A percentile compares a stretch with the other conserved stretches of the same genome.
phyloP scores from a whole-genome alignment of 305 asterid species.

The Striga hermonthica region DNA sequence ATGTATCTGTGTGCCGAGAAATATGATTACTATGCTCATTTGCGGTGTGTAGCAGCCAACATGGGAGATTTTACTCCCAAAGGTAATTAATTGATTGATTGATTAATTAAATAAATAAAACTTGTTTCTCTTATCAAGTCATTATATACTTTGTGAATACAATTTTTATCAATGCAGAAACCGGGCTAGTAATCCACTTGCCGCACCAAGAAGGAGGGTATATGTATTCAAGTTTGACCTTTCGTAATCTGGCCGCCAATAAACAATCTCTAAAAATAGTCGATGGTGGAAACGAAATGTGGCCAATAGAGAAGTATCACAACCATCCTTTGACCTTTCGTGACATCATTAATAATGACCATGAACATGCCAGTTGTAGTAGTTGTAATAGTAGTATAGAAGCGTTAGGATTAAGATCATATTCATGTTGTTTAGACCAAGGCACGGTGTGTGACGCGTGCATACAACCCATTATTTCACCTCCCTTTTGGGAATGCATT shows the following conservation, averaged over 20 bases:
- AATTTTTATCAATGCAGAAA: neutral
- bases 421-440: neutral
- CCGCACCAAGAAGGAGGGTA: neutral
- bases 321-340: no score
- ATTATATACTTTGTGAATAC: neutral
- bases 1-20: neutral
- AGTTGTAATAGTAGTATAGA: no score
- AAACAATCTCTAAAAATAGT: no score
- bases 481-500: neutral
- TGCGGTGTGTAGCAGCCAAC: neutral
- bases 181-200: neutral
- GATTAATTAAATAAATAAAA: neutral
- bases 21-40: neutral
- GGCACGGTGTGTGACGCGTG: neutral
- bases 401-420: no score
- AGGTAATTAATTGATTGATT: neutral
- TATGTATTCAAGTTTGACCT: neutral
- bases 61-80: neutral
- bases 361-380: no score
- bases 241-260: no score
- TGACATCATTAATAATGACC: no score
- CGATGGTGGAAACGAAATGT: no score
- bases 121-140: neutral
- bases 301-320: no score
- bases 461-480: neutral